Base-by-base conservation (phyloP, 805 yeast genomes). In the Yarrowia osloensis region DNA sequence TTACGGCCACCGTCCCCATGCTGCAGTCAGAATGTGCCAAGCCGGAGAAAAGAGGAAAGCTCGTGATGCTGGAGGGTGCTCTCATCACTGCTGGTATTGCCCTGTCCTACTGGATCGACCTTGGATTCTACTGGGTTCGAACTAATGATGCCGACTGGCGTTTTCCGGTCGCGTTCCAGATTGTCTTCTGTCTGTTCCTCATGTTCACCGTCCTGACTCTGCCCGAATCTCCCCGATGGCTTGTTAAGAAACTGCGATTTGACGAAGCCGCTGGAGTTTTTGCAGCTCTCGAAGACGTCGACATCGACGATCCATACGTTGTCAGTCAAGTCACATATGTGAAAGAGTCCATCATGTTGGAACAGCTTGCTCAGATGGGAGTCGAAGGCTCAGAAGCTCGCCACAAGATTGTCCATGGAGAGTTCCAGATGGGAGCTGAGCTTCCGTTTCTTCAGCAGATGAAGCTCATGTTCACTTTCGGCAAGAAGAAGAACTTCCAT, bases 141-240 rank as follows among this genome's bases (percentile, higher is more conserved):
- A 82, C 85, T 4, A 86, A 82, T 71, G 82, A 72, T 26, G 79
- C 82, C 26, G 82, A 88, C 29, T 90, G 94, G 92, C 84, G 95
- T 79, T 83, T 90, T 76, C 95, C 95, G 12, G 84, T 89, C 68
- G 88, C 91, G 1, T 78, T 88, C 73, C 96, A 90, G 79, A 77
- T 83, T 39, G 69, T 84, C 46, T 85, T 85, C 67, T 86, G 86
- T 12, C 79, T 85, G 67, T 70, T 88, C 35, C 87, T 88, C 73
- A 66, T 90, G 59, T 77, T 88, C 50, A 76, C 88, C 57, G 79
- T 90, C 85, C 87, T 68, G 61, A 77, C 55, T 12, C 77, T 93
- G 28, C 98, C 98, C 0, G 98, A 93, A 77, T 86, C 94, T 52
- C 97, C 97, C 0, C 81, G 98, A 69, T 93, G 84, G 79, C 86